Evolutionary conservation across 805 yeast species (phyloP).

Genomic region (Kluyveromyces aestuarii): DNA sequence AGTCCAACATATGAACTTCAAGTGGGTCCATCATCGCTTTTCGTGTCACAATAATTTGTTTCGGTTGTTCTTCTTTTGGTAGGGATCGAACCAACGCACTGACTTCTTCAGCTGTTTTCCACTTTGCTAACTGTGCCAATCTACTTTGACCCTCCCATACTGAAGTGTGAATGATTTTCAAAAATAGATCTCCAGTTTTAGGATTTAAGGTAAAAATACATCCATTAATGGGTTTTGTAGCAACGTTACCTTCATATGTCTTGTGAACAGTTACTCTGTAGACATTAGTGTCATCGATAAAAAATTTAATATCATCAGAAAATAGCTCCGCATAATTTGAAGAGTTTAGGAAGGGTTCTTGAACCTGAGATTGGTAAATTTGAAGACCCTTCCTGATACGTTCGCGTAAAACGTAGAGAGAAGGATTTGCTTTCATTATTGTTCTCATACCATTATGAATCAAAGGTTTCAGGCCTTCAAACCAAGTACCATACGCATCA

Average conservation of each 20-base stretch:
- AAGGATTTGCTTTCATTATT: constrained; percentile 92
- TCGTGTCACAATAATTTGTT: constrained; percentile 81
- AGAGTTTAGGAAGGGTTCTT: constrained; percentile 82
- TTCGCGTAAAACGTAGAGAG: constrained; percentile 82
- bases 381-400: constrained; percentile 91
- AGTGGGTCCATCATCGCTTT: constrained; percentile 90
- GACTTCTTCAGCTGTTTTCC: constrained; percentile 98
- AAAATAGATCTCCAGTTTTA: constrained; percentile 77
- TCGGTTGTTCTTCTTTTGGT: constrained; percentile 91
- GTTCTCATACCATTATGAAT: constrained; percentile 88
- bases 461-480: constrained; percentile 85
- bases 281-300: constrained; percentile 90
- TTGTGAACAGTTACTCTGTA: constrained; percentile 87
- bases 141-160: constrained; percentile 98
- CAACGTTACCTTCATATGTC: constrained; percentile 85
- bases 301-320: constrained; percentile 71
- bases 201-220: constrained; percentile 87
- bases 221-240: constrained; percentile 91
- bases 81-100: constrained; percentile 83
- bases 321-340: constrained; percentile 85
- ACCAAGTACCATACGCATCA: constrained; percentile 97
- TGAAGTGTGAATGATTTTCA: constrained; percentile 85
- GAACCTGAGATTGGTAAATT: constrained; percentile 87
- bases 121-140: constrained; percentile 84
- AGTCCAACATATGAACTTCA: constrained; percentile 94